A percentile compares a stretch with the other conserved stretches of the same genome.
Evolutionary conservation across 2,329 filamentous ascomycete genomes (phyloP).

Genomic region (Dactylellina parvicollis): DNA sequence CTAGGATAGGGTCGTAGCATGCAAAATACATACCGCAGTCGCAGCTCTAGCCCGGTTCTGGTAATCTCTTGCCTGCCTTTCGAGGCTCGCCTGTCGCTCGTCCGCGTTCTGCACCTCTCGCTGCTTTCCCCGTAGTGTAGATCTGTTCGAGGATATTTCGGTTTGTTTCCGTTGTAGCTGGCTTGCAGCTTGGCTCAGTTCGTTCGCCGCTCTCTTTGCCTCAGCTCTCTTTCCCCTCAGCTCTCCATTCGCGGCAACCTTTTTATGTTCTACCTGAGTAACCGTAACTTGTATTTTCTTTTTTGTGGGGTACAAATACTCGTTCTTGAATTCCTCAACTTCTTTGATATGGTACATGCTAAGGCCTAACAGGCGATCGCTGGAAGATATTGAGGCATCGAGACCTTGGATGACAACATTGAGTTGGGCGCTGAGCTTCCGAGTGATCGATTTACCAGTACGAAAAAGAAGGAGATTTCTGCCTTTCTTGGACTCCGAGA

Average conservation of each 20-base stretch:
- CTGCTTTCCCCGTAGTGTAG: conserved; percentile 5
- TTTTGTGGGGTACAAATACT: conserved; percentile 9
- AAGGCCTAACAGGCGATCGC: conserved; percentile 12
- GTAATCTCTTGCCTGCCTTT: conserved; percentile 7
- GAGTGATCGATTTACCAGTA: conserved; percentile 7
- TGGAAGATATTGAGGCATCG: conserved; percentile 14
- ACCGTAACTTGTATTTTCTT: conserved; percentile 14
- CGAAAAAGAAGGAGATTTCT: conserved; percentile 21
- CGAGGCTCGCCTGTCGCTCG: neutral
- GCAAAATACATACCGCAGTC: neutral
- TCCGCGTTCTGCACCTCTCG: neutral
- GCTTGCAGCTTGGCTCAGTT: neutral
- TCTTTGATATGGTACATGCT: conserved; percentile 24
- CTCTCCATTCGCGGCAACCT: conserved; percentile 4
- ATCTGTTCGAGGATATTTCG: conserved; percentile 14
- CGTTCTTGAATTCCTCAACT: conserved; percentile 25
- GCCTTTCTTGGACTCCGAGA: conserved; percentile 1
- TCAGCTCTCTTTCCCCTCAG: conserved; percentile 2
- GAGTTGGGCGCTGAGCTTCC: conserved; percentile 2
- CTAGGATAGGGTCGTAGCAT: neutral
- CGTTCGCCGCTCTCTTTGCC: conserved; percentile 9
- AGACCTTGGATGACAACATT: conserved; percentile 20
- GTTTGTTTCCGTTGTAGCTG: conserved; percentile 3
- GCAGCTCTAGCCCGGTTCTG: conserved; percentile 10
- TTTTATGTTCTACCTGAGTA: conserved; percentile 14